Conservation (phyloP, 768 basidiomycete species). For the Lactarius sp. region DNA sequence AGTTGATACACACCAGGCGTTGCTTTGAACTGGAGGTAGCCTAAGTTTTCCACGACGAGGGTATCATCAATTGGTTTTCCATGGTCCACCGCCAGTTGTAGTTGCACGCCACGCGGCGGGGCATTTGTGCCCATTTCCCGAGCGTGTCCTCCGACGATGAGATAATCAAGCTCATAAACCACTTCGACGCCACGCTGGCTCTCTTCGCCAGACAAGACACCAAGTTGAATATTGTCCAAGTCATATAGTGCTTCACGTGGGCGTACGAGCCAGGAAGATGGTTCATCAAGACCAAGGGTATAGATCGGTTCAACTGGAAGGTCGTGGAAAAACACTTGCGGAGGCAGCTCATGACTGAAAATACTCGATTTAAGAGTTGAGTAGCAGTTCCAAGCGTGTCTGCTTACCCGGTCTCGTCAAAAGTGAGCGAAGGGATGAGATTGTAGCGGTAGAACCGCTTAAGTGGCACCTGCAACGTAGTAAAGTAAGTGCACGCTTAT, state of each 20-base stretch:
- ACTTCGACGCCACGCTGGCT: conserved; percentile 56
- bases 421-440: conserved; percentile 49
- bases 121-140: conserved; percentile 59
- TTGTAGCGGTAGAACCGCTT: conserved; percentile 91
- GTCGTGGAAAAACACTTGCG: conserved; percentile 58
- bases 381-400: background rate
- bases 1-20: conserved; percentile 84
- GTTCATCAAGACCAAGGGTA: conserved; percentile 90
- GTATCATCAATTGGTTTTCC: conserved; percentile 68
- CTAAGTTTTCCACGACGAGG: conserved; percentile 88
- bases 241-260: conserved; percentile 87
- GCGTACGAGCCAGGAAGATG: conserved; percentile 87
- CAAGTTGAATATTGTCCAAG: conserved; percentile 91
- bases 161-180: conserved; percentile 81
- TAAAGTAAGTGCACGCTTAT: background rate
- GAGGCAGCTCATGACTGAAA: conserved; percentile 51
- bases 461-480: conserved; percentile 60
- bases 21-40: conserved; percentile 94
- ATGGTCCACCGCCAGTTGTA: conserved; percentile 60
- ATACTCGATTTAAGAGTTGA: background rate
- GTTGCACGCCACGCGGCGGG: conserved; percentile 87
- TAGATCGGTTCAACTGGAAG: conserved; percentile 87
- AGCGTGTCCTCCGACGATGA: conserved; percentile 93
- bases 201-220: conserved; percentile 54
- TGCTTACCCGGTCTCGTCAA: conserved; percentile 67